Conservation (phyloP, 495 filamentous ascomycete species). For the Bacidia gigantensis region DNA sequence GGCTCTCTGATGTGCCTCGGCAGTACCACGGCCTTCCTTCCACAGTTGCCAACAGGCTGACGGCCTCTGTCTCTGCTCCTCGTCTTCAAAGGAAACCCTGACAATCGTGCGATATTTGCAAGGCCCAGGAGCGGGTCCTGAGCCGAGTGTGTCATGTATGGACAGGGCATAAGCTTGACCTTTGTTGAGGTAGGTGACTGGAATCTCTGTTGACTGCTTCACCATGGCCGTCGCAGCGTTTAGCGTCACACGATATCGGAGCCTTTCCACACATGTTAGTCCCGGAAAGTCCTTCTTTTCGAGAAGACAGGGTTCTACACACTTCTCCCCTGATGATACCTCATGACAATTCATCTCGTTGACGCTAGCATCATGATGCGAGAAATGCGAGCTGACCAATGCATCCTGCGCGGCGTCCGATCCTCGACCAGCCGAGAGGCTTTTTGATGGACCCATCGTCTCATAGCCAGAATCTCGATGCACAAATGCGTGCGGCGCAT, state of each 20-base stretch:
- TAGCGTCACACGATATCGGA: constrained; percentile 79
- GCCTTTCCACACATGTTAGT: constrained; percentile 38
- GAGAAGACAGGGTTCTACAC: constrained; percentile 24
- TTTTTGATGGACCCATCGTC: constrained; percentile 51
- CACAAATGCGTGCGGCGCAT: constrained; percentile 67
- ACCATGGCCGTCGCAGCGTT: constrained; percentile 97
- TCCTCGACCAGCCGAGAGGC: constrained; percentile 45
- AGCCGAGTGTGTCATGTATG: constrained; percentile 50
- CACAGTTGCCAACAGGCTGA: constrained; percentile 84
- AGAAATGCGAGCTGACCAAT: constrained; percentile 24
- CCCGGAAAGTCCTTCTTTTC: constrained; percentile 20
- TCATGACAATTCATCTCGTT: constrained; percentile 23
- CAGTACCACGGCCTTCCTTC: constrained; percentile 85
- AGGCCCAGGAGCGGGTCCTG: constrained; percentile 23
- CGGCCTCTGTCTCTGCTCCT: constrained; percentile 71
- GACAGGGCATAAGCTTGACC: constrained; percentile 79
- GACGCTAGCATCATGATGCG: constrained; percentile 17
- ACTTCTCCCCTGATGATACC: constrained; percentile 34
- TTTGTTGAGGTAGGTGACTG: constrained; percentile 93
- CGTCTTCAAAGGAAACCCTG: constrained; percentile 87
- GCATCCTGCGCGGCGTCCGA: constrained; percentile 29
- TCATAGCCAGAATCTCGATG: constrained; percentile 67
- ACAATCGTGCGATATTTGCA: constrained; percentile 71
- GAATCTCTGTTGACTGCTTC: constrained; percentile 72
- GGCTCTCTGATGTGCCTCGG: constrained; percentile 76